phyloP scores from a whole-genome alignment of 257 asterid species.

The Cinchona pubescens region DNA sequence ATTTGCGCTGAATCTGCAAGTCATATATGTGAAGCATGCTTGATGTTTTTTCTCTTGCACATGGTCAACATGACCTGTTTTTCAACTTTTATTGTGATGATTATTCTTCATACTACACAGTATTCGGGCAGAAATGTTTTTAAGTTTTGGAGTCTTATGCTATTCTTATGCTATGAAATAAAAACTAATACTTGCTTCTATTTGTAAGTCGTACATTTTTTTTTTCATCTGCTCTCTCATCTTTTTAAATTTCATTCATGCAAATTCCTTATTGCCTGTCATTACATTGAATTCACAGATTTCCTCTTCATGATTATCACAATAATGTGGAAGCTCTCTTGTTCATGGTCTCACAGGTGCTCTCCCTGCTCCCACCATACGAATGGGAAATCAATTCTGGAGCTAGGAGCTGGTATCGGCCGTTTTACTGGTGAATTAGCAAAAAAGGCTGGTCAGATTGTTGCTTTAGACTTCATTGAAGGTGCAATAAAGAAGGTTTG shows the following conservation, averaged over 20 bases:
- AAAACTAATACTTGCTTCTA: not conserved
- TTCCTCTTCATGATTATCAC: not conserved
- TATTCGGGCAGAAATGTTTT: not conserved
- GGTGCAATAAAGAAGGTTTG: conserved; percentile 71
- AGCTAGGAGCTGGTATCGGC: conserved; percentile 99
- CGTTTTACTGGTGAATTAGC: conserved; percentile 95
- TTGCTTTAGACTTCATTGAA: conserved; percentile 91
- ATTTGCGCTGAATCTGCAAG: not conserved
- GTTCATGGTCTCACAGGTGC: conserved; percentile 47
- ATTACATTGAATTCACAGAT: not conserved
- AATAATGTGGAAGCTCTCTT: not conserved
- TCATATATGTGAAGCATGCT: not conserved
- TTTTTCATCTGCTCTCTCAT: not conserved
- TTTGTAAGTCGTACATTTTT: not conserved
- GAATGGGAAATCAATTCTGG: conserved; percentile 82
- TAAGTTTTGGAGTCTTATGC: not conserved
- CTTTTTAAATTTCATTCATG: no score
- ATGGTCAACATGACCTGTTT: not conserved
- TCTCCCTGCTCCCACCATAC: conserved; percentile 75
- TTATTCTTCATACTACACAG: not conserved
- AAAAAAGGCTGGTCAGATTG: conserved; percentile 57
- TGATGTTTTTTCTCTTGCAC: not conserved
- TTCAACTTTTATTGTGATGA: not conserved
- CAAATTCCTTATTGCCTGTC: no score
- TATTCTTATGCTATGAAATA: not conserved